Conservation (phyloP, 2,329 filamentous ascomycete species). For the Scytalidium lignicola region DNA sequence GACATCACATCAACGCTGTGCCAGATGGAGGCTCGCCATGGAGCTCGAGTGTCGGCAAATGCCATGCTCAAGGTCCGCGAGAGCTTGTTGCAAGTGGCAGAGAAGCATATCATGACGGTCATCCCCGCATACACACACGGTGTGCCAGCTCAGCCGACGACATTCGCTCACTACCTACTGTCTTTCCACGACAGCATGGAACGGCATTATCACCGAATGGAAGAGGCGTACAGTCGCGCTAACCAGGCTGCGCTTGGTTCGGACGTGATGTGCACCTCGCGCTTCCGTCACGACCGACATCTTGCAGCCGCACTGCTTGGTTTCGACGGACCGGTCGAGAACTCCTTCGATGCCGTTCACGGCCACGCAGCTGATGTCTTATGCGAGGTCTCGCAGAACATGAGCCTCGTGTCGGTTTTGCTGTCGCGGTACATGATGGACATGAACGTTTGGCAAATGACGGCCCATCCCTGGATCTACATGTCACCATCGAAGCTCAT, state of each 20-base stretch:
- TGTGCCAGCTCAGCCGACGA: slow-evolving; percentile 4
- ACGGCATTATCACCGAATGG: slow-evolving; percentile 2
- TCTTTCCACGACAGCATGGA: slow-evolving; percentile 1
- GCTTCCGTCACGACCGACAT: slow-evolving; percentile 3
- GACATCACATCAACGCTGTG: slow-evolving; percentile 1
- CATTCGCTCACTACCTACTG: slow-evolving; percentile 4
- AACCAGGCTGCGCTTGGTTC: slow-evolving; percentile 2
- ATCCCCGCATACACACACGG: slow-evolving; percentile 5
- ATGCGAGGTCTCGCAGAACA: not conserved
- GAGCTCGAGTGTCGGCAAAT: slow-evolving; percentile 1
- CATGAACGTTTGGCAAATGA: not conserved
- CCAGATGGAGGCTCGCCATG: slow-evolving; percentile 1
- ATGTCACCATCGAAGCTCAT: not conserved
- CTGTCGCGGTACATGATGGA: not conserved
- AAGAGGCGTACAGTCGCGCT: slow-evolving; percentile 1
- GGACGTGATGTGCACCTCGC: slow-evolving; percentile 1
- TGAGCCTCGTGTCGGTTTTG: not conserved
- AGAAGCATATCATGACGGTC: slow-evolving; percentile 2
- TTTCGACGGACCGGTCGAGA: slow-evolving; percentile 2
- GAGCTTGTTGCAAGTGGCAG: slow-evolving; percentile 1
- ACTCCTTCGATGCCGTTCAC: slow-evolving; percentile 5
- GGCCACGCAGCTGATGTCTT: slow-evolving; percentile 1
- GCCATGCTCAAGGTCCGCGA: slow-evolving; percentile 2
- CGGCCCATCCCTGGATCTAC: not conserved
- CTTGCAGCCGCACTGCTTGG: slow-evolving; percentile 2